Conservation (phyloP, 2,329 filamentous ascomycete genomes). For the Xylaria arbuscula region DNA sequence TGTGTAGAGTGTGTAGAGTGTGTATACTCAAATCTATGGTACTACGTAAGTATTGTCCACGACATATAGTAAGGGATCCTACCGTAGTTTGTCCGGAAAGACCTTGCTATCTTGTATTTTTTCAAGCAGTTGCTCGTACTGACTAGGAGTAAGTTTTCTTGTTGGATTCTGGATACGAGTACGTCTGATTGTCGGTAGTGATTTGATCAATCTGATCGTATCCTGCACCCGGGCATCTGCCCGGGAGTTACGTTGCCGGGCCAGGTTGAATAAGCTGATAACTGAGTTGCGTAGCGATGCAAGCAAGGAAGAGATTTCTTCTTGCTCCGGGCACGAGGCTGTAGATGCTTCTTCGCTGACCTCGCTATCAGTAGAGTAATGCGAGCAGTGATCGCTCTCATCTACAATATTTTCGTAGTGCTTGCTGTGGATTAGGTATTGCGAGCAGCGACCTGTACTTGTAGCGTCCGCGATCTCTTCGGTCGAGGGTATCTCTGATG, state of each 20-base stretch:
- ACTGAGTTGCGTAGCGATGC: background rate
- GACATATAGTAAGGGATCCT: background rate
- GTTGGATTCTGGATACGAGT: slow-evolving; percentile 7
- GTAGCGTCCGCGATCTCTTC: background rate
- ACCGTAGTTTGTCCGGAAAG: slow-evolving; percentile 13
- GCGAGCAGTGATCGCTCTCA: background rate
- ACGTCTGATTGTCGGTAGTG: slow-evolving; percentile 15
- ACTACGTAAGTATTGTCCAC: background rate
- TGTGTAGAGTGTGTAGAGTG: slow-evolving; percentile 15
- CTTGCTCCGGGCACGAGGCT: background rate
- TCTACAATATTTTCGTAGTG: background rate
- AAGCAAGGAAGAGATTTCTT: background rate
- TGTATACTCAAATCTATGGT: slow-evolving; percentile 27
- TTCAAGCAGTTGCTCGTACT: slow-evolving; percentile 15
- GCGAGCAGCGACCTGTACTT: background rate
- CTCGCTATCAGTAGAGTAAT: slow-evolving; percentile 8
- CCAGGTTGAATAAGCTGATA: slow-evolving; percentile 9
- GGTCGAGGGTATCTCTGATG: background rate
- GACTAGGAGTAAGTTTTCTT: slow-evolving; percentile 16
- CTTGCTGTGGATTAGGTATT: background rate
- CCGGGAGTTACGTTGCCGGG: slow-evolving; percentile 7
- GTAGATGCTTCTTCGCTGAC: background rate
- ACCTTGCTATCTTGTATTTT: background rate
- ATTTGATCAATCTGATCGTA: slow-evolving; percentile 22
- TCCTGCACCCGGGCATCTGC: slow-evolving; percentile 18